phyloP scores from a whole-genome alignment of 208 protist species.

The Trypanosoma mega region DNA sequence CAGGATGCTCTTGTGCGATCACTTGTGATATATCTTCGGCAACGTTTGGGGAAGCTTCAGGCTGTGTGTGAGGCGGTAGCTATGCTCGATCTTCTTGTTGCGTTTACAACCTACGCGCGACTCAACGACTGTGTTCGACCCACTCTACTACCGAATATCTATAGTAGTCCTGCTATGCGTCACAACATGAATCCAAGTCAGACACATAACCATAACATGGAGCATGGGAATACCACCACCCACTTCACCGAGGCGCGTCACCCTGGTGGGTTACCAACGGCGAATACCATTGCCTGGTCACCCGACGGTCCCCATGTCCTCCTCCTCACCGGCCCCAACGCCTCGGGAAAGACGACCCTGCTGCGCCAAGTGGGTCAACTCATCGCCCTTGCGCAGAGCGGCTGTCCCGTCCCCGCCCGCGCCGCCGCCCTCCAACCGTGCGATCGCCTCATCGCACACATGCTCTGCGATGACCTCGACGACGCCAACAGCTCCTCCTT shows the following conservation, averaged over 20 bases:
- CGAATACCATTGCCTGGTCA: conserved; percentile 34
- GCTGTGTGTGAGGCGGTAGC: conserved; percentile 82
- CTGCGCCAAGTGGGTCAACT: conserved; percentile 88
- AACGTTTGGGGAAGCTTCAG: conserved; percentile 73
- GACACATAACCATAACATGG: no score
- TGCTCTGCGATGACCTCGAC: conserved; percentile 77
- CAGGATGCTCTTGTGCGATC: conserved; percentile 52
- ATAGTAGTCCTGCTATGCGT: no score
- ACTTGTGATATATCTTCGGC: conserved; percentile 55
- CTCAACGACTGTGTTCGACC: conserved; percentile 50
- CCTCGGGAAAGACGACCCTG: conserved; percentile 93
- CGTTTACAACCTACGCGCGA: conserved; percentile 60
- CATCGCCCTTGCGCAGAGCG: conserved; percentile 91
- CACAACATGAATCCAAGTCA: no score
- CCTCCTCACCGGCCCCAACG: conserved; percentile 92
- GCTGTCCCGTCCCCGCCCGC: conserved; percentile 87
- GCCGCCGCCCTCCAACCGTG: conserved; percentile 53
- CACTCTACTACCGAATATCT: conserved; percentile 16
- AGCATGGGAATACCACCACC: conserved; percentile 18
- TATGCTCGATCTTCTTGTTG: conserved; percentile 86
- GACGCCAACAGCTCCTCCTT: conserved; percentile 64
- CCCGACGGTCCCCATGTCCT: conserved; percentile 40
- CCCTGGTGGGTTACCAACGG: conserved; percentile 19
- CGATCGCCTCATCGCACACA: conserved; percentile 75
- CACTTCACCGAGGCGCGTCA: conserved; percentile 47